Base-by-base conservation (phyloP, 1,284 basidiomycete species). In the Moesziomyces aphidis region DNA sequence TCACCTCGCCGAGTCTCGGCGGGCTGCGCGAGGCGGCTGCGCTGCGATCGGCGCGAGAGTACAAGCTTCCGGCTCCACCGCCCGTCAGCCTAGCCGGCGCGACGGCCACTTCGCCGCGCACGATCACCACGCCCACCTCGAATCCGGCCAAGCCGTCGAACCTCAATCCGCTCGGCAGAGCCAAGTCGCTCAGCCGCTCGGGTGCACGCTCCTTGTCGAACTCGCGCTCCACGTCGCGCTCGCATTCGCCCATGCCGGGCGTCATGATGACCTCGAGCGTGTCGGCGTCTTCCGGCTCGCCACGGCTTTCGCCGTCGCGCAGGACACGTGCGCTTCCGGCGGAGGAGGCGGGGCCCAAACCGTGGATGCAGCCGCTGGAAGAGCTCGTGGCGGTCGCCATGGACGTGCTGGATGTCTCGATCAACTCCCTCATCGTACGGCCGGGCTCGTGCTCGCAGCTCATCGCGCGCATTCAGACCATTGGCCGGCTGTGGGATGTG, bases 401-500 rank as follows among this genome's bases (percentile, higher is more conserved):
- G 48, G 96, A 98, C 79, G 91, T 99, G 61, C 88, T 91, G 31
- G 95, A 98, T 76, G 95, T 93, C 87, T 91, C 93, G 34, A 89
- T 96, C 69, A 88, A 91, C 21, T 90, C 93, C 72, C 90, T 99
- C 53, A 94, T 94, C 0, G 89, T 91, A 6, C 90, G 92, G 63
- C 90, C 95, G 39, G 93, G 94, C 81, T 86, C 91, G 31, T 97
- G 94, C 85, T 91, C 93, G 70, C 89, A 91, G 70, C 89, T 96
- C 68, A 95, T 99, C 34, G 91, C 93, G 79, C 89, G 93, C 60
- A 90, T 98, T 0, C 95, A 98, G 86, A 89, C 89, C 64, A 92
- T 97, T 72, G 97, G 97, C 61, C 92, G 91, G 79, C 90, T 91
- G 15, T 99, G 97, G 97, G 96, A 98, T 80, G 93, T 95, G 60